phyloP scores from a whole-genome alignment of 306 rosid genomes.

The Vigna hirtella region DNA sequence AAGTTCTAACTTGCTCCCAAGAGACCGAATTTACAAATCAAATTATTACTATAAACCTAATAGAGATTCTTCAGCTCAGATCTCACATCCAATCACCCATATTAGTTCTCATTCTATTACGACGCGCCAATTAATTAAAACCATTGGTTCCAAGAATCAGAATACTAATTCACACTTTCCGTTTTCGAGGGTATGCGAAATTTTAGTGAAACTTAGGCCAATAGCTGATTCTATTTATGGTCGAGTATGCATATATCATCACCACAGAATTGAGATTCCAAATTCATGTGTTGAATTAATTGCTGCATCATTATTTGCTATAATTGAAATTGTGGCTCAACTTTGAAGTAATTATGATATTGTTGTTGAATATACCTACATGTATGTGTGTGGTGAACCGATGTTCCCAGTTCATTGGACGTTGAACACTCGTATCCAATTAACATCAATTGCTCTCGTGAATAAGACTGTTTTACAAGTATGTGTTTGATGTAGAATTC shows the following conservation, averaged over 20 bases:
- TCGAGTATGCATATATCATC: slow-evolving; percentile 12
- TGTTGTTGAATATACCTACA: not conserved
- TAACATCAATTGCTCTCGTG: slow-evolving; percentile 14
- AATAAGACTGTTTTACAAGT: slow-evolving; percentile 1
- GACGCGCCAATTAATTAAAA: slow-evolving; percentile 35
- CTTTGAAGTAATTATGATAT: slow-evolving; percentile 4
- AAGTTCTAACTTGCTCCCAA: no score
- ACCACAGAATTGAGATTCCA: slow-evolving; percentile 40
- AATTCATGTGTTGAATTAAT: not conserved
- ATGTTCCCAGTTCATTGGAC: slow-evolving; percentile 31
- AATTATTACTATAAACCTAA: no score
- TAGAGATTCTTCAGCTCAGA: no score
- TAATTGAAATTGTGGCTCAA: slow-evolving; percentile 30
- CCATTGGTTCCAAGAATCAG: slow-evolving; percentile 42
- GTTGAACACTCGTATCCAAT: slow-evolving; percentile 16
- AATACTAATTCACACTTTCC: not conserved
- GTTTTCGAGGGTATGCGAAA: not conserved
- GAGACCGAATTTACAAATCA: no score
- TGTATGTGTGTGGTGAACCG: slow-evolving; percentile 26
- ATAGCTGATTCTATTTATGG: slow-evolving; percentile 5
- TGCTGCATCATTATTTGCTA: slow-evolving; percentile 9
- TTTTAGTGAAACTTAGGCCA: slow-evolving; percentile 14
- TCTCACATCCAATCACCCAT: no score
- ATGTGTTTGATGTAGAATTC: not conserved
- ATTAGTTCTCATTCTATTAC: slow-evolving; percentile 10